A percentile compares a stretch with the other conserved stretches of the same genome.
Conservation (phyloP, 2,329 filamentous ascomycete species). For the Aureobasidium pullulans region DNA sequence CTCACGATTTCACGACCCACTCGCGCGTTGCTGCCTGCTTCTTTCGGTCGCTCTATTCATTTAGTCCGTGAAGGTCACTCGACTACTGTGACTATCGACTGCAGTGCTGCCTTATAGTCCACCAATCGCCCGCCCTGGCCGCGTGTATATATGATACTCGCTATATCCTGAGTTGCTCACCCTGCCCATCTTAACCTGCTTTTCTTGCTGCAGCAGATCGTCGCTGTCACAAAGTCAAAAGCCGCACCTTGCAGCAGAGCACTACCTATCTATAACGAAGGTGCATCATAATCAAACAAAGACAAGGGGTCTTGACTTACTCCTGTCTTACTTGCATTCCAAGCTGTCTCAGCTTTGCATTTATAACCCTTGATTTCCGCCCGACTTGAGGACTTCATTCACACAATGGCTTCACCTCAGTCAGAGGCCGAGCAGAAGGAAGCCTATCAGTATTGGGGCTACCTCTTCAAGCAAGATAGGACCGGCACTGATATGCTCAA, state of each 20-base stretch:
- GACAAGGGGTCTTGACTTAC: neutral
- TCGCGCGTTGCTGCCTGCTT: constrained; percentile 9
- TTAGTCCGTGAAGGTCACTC: neutral
- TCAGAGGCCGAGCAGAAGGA: constrained; percentile 28
- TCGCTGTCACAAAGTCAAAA: neutral
- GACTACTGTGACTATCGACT: neutral
- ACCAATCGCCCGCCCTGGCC: constrained; percentile 5
- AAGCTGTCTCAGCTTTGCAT: neutral
- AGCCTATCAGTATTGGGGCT: constrained; percentile 44
- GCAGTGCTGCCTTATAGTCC: constrained; percentile 11
- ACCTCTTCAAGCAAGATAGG: constrained; percentile 45
- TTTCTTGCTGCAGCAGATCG: neutral
- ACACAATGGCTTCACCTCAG: neutral
- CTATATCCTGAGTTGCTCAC: neutral
- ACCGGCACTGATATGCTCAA: constrained; percentile 42
- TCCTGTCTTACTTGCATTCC: constrained; percentile 1
- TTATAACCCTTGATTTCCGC: neutral
- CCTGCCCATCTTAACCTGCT: neutral
- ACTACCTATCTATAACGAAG: neutral
- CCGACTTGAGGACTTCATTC: neutral
- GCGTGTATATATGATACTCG: neutral
- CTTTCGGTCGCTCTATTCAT: neutral
- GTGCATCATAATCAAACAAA: neutral
- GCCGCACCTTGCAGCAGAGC: neutral
- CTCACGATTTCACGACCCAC: neutral